phyloP scores from a whole-genome alignment of 371 early-diverging fungal genomes.

The Nematocida displodere region DNA sequence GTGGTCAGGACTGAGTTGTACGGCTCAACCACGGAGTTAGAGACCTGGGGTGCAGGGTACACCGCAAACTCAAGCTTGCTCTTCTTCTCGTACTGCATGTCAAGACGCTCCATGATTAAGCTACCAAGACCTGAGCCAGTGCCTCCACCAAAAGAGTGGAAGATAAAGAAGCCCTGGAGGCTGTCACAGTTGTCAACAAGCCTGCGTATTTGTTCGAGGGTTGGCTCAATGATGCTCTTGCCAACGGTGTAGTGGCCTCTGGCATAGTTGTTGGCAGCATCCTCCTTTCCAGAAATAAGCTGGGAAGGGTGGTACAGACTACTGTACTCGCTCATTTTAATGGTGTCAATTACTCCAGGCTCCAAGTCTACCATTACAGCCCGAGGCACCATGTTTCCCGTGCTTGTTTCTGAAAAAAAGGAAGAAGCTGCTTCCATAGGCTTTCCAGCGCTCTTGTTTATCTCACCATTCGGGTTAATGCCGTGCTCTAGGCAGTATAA shows the following conservation, averaged over 20 bases:
- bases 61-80: conserved; percentile 94
- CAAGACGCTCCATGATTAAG: conserved; percentile 85
- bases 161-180: conserved; percentile 63
- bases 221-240: conserved; percentile 87
- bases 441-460: conserved; percentile 66
- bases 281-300: conserved; percentile 93
- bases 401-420: conserved; percentile 83
- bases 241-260: conserved; percentile 98
- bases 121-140: conserved; percentile 97
- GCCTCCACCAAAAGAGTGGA: conserved; percentile 92
- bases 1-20: conserved; percentile 91
- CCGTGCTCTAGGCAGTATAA: conserved; percentile 91
- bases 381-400: conserved; percentile 95
- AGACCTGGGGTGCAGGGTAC: conserved; percentile 94
- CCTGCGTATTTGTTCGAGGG: conserved; percentile 88
- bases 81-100: conserved; percentile 93
- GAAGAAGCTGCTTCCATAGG: conserved; percentile 79
- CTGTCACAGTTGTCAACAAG: conserved; percentile 90
- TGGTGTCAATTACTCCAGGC: conserved; percentile 89
- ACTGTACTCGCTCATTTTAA: conserved; percentile 84
- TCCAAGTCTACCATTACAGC: conserved; percentile 92
- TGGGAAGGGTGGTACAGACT: conserved; percentile 95
- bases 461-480: conserved; percentile 81
- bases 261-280: conserved; percentile 98
- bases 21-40: conserved; percentile 88